A percentile compares a stretch with the other conserved stretches of the same genome.
phyloP scores from a whole-genome alignment of 805 yeast genomes.

The Candida argentea region DNA sequence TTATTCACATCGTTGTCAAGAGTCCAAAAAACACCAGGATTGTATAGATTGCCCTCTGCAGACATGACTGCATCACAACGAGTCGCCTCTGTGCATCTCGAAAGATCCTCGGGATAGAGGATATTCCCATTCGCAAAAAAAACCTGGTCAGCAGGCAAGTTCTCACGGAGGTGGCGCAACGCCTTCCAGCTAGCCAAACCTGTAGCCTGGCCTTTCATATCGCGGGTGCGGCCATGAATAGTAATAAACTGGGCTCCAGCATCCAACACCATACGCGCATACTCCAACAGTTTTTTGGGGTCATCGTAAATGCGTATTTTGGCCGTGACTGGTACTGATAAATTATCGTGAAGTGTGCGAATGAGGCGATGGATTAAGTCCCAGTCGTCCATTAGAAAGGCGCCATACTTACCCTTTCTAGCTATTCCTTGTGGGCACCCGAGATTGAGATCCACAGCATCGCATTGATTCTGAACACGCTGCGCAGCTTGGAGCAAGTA shows the following conservation, averaged over 20 bases:
- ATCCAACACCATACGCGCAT: conserved; percentile 77
- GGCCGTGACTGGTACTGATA: conserved; percentile 87
- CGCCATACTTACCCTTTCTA: conserved; percentile 86
- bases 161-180: conserved; percentile 64
- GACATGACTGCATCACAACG: conserved; percentile 91
- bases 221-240: conserved; percentile 92
- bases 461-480: conserved; percentile 72
- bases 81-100: conserved; percentile 53
- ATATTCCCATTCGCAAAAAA: conserved; percentile 93
- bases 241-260: conserved; percentile 97
- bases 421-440: conserved; percentile 99
- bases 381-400: conserved; percentile 97
- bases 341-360: conserved; percentile 58
- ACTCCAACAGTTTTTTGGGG: conserved; percentile 69
- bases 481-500: conserved; percentile 73
- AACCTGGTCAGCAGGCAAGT: conserved; percentile 70
- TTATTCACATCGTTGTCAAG: conserved; percentile 41
- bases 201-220: conserved; percentile 94
- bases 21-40: conserved; percentile 83
- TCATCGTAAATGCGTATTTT: conserved; percentile 87
- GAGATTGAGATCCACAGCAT: conserved; percentile 89
- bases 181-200: conserved; percentile 93
- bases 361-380: conserved; percentile 65
- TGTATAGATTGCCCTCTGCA: conserved; percentile 90
- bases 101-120: conserved; percentile 78